phyloP scores from a whole-genome alignment of 2,329 filamentous ascomycete species.

The Graphium sp. region DNA sequence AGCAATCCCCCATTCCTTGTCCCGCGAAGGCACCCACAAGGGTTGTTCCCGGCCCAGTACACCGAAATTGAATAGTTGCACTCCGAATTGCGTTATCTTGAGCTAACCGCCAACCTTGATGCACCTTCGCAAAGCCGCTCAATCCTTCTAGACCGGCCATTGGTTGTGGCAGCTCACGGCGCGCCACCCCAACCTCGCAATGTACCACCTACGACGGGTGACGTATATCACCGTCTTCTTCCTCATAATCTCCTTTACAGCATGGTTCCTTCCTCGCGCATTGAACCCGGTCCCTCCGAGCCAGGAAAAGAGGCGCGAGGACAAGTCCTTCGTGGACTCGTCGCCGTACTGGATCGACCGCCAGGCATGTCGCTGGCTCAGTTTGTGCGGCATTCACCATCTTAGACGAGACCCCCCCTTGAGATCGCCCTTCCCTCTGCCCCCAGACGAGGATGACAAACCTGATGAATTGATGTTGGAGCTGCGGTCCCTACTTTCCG shows the following conservation, averaged over 20 bases:
- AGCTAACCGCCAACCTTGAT: no score
- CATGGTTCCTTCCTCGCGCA: slow-evolving; percentile 32
- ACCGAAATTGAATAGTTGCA: no score
- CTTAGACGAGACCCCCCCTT: slow-evolving; percentile 41
- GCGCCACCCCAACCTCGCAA: slow-evolving; percentile 7
- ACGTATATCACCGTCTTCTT: slow-evolving; percentile 20
- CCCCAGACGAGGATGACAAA: slow-evolving; percentile 10
- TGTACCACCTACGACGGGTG: slow-evolving; percentile 29
- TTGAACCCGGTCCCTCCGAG: slow-evolving; percentile 49
- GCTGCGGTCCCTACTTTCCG: slow-evolving; percentile 12
- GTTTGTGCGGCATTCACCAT: slow-evolving; percentile 65
- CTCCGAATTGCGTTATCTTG: no score
- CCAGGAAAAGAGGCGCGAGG: slow-evolving; percentile 42
- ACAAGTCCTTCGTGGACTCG: slow-evolving; percentile 51
- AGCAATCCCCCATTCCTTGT: no score
- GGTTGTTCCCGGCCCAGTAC: no score
- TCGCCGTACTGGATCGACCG: slow-evolving; percentile 60
- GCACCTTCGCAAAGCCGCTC: no score
- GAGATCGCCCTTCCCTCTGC: slow-evolving; percentile 10
- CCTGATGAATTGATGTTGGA: slow-evolving; percentile 15
- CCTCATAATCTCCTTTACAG: slow-evolving; percentile 28
- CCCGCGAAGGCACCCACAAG: no score
- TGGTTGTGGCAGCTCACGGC: background rate
- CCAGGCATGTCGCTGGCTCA: slow-evolving; percentile 63
- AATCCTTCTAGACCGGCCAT: slow-evolving; percentile 1